phyloP scores from a whole-genome alignment of 1,284 basidiomycete species.

The Microbotryum saponariae region DNA sequence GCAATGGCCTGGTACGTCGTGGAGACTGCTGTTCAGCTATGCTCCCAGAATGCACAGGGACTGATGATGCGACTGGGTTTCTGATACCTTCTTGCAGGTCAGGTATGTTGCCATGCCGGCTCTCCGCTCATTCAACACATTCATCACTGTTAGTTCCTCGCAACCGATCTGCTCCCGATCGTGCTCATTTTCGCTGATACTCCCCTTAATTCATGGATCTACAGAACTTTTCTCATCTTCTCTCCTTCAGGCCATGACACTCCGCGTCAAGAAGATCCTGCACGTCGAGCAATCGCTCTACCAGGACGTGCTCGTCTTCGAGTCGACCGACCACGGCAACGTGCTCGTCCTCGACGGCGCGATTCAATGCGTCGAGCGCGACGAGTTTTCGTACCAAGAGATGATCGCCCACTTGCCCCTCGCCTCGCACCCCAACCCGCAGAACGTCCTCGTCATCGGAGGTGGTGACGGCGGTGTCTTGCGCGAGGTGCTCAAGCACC shows the following conservation, averaged over 20 bases:
- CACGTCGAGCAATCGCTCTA: slow-evolving; percentile 88
- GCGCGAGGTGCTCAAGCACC: slow-evolving; percentile 93
- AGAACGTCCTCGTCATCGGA: slow-evolving; percentile 92
- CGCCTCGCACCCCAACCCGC: slow-evolving; percentile 90
- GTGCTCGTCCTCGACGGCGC: slow-evolving; percentile 93
- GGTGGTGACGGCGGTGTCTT: slow-evolving; percentile 82
- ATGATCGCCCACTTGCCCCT: slow-evolving; percentile 98
- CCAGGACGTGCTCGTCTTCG: slow-evolving; percentile 94
- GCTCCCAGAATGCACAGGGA: too few relatives aligned
- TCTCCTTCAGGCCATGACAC: slow-evolving; percentile 69
- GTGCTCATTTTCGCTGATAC: too few relatives aligned
- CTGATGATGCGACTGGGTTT: too few relatives aligned
- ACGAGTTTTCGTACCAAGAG: slow-evolving; percentile 99
- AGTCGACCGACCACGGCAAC: slow-evolving; percentile 90
- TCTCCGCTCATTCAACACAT: too few relatives aligned
- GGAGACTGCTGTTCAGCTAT: too few relatives aligned
- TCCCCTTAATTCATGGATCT: too few relatives aligned
- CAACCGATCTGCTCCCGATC: too few relatives aligned
- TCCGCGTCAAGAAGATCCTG: slow-evolving; percentile 91
- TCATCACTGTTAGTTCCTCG: too few relatives aligned
- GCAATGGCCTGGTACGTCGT: too few relatives aligned
- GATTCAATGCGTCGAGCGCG: slow-evolving; percentile 85
- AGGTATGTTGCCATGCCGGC: too few relatives aligned
- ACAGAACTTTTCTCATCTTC: too few relatives aligned
- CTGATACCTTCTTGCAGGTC: too few relatives aligned